Evolutionary conservation across 768 basidiomycete species (phyloP).

Genomic region (Rhodotorula babjevae): DNA sequence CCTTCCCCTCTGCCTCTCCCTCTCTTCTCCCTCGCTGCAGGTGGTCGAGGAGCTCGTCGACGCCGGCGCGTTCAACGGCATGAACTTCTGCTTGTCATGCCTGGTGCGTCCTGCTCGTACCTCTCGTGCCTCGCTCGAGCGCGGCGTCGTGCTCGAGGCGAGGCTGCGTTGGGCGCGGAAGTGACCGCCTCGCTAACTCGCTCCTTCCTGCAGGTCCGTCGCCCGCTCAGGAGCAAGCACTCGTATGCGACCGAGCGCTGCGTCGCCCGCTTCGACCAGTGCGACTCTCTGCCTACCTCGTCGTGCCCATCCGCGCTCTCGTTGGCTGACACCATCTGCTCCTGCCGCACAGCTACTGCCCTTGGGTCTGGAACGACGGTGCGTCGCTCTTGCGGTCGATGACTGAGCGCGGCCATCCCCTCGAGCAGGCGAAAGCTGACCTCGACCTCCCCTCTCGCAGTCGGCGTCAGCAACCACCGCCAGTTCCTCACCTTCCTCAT

Average conservation of each 20-base stretch:
- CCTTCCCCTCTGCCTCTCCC: no score
- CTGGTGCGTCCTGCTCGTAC: conserved; percentile 59
- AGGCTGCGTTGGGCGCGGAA: not conserved
- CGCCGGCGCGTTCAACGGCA: conserved; percentile 82
- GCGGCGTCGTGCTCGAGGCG: no score
- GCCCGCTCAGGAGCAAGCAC: conserved; percentile 90
- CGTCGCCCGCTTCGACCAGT: conserved; percentile 89
- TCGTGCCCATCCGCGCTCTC: no score
- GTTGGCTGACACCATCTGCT: not conserved
- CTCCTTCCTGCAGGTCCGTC: conserved; percentile 58
- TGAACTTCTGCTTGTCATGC: conserved; percentile 92
- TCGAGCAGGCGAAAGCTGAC: not conserved
- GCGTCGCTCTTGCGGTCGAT: conserved; percentile 46
- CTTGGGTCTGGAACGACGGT: conserved; percentile 99
- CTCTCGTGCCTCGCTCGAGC: not conserved
- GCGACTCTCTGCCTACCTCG: conserved; percentile 46
- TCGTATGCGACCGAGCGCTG: conserved; percentile 88
- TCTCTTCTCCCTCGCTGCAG: conserved; percentile 50
- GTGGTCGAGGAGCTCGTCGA: conserved; percentile 86
- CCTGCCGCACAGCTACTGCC: conserved; percentile 67
- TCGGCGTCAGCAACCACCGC: conserved; percentile 88
- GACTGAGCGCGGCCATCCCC: no score
- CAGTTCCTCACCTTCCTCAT: conserved; percentile 91
- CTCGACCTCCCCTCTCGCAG: conserved; percentile 49
- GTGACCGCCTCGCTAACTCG: no score